Conservation (phyloP, 2,329 filamentous ascomycete species). For the Phaeosphaeriaceae sp. region DNA sequence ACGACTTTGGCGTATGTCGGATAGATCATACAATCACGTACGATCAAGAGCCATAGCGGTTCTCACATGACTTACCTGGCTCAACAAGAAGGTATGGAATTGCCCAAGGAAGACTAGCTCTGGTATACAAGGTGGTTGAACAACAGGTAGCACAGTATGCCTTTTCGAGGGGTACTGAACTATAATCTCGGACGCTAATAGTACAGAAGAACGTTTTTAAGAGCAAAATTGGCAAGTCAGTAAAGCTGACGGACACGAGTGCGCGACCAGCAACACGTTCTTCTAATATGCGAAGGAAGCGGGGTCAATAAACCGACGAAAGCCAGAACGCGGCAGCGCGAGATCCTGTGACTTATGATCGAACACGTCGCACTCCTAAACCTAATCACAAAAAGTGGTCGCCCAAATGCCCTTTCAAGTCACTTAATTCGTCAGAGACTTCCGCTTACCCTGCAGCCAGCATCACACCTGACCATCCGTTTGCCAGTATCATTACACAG, state of each 20-base stretch:
- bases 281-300: not conserved
- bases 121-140: not conserved
- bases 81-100: not conserved
- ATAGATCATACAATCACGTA: not conserved
- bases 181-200: not conserved
- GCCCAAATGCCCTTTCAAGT: not conserved
- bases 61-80: not conserved
- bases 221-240: not conserved
- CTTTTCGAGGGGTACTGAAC: not conserved
- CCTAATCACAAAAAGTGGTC: not conserved
- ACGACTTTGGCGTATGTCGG: no score
- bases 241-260: not conserved
- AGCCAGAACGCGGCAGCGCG: not conserved
- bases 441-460: not conserved
- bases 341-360: not conserved
- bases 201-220: not conserved
- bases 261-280: not conserved
- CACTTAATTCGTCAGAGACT: not conserved
- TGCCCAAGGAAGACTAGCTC: not conserved
- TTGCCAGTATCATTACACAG: not conserved
- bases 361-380: not conserved
- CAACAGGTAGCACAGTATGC: not conserved
- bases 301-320: not conserved
- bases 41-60: not conserved
- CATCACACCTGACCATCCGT: not conserved